Evolutionary conservation across 2,329 filamentous ascomycete genomes (phyloP), one percentile per base, ranked within the genome.

Genomic region (Domatiomyces globalis): DNA sequence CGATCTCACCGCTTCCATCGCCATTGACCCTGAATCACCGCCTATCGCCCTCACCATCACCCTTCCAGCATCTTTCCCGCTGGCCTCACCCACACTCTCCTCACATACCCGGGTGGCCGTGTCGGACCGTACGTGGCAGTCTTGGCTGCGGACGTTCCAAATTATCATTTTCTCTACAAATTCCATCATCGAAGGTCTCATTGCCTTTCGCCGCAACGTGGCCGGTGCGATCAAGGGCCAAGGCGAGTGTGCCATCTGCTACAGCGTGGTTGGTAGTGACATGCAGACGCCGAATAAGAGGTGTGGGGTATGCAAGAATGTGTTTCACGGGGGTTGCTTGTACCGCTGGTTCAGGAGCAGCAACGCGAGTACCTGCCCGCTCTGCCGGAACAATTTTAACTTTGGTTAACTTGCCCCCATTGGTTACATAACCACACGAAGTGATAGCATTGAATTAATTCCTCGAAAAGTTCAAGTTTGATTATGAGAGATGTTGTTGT

Each of bases 331-430:
- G 1, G 79, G 79, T 2, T 98, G 92, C 70, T 69, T 98, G 69
- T 95, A 87, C 72, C 89, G 90, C 69, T 98, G 92, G 92, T 96
- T 98, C 73, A 85, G 87, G 74, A 90, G 78, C 61, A 95, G 88
- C 65, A 94, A 87, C 67, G 83, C 87, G 63, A 92, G 85, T 62
- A 90, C 84, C 47, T 98, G 92, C 68, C 92, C 92, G 46, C 72
- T 98, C 57, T 98, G 92, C 69, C 77, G 92, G 61, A 95, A 94
- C 65, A 83, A 85, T 19, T 95, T 95, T 66, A 77, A 77, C 58
- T 81, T 80, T 67, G 73, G 33, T 5, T 39, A 15, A 39, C 15
- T 39, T 39, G 6, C 3, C 22, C 22, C 22, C 22, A 25, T 25
- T 6, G 6, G 22, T 25, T 25, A 3, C 22, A 25, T 3, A 6